These are phyloP conservation scores for Xylariaceae sp. DNA, from an alignment of 2,329 filamentous ascomycete species.

Conservation along the genomic window DNA sequence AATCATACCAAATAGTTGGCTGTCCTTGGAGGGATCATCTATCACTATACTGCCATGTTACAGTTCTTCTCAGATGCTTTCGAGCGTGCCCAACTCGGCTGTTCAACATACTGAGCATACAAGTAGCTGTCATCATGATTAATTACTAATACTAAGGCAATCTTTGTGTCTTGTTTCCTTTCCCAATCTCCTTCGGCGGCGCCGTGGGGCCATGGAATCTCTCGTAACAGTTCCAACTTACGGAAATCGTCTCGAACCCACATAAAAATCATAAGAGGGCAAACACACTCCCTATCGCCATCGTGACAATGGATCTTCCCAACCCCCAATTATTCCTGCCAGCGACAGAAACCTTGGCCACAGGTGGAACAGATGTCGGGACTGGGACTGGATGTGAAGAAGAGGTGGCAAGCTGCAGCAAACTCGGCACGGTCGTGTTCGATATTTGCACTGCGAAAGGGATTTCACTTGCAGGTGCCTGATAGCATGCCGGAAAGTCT, in stretches of 20 bases:
- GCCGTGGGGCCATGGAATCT: neutral
- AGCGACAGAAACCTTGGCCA: constrained; percentile 24
- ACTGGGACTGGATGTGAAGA: constrained; percentile 12
- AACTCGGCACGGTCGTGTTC: constrained; percentile 7
- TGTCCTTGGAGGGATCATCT: constrained; percentile 91
- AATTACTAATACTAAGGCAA: constrained; percentile 5
- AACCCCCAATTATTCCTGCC: constrained; percentile 3
- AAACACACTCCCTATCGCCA: constrained; percentile 17
- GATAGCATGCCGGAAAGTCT: neutral
- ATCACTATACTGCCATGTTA: constrained; percentile 95
- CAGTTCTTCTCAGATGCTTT: constrained; percentile 83
- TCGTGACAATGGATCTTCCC: constrained; percentile 8
- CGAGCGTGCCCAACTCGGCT: constrained; percentile 59
- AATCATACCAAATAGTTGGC: constrained; percentile 94
- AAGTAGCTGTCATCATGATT: neutral
- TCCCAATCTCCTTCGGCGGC: neutral
- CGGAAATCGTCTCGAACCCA: neutral
- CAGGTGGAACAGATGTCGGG: constrained; percentile 9
- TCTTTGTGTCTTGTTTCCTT: neutral
- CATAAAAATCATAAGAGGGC: constrained; percentile 8
- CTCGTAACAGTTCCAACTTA: neutral
- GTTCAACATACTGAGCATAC: constrained; percentile 46
- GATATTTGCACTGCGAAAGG: constrained; percentile 11
- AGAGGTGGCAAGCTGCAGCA: neutral
- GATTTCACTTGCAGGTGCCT: constrained; percentile 2